Conservation (phyloP, 768 basidiomycete genomes). For the Lactarius evosmus region DNA sequence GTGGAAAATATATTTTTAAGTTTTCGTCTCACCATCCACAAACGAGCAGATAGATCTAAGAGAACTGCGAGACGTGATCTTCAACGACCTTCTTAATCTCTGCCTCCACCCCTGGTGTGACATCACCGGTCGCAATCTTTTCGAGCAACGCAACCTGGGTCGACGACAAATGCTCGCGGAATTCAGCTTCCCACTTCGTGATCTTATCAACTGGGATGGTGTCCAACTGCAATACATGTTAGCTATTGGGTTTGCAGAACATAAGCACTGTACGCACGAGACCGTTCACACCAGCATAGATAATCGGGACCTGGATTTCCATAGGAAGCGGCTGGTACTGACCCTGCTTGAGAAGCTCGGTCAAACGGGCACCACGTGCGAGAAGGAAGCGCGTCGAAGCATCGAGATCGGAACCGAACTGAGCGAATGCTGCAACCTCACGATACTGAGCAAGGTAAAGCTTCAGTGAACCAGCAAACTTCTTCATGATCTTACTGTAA, state of each 20-base stretch:
- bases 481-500: constrained; percentile 96
- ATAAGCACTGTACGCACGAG: constrained; percentile 51
- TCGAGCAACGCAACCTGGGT: constrained; percentile 72
- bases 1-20: constrained; percentile 19
- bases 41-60: constrained; percentile 33
- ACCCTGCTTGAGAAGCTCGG: constrained; percentile 96
- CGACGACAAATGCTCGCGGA: constrained; percentile 81
- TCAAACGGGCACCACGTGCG: constrained; percentile 95
- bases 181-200: constrained; percentile 87
- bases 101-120: constrained; percentile 87
- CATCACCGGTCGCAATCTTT: constrained; percentile 79
- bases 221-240: constrained; percentile 61
- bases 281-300: constrained; percentile 99
- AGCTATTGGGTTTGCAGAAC: not conserved
- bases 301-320: constrained; percentile 97
- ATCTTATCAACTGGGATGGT: constrained; percentile 94
- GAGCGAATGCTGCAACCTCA: constrained; percentile 99
- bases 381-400: constrained; percentile 99
- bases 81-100: constrained; percentile 95
- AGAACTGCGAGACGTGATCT: constrained; percentile 81
- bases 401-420: constrained; percentile 99
- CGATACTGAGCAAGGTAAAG: constrained; percentile 99
- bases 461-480: constrained; percentile 99
- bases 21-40: constrained; percentile 18
- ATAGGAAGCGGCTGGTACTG: constrained; percentile 95